Evolutionary conservation across 495 filamentous ascomycete species (phyloP).

Genomic region (Hypoxylon crocopeplum): DNA sequence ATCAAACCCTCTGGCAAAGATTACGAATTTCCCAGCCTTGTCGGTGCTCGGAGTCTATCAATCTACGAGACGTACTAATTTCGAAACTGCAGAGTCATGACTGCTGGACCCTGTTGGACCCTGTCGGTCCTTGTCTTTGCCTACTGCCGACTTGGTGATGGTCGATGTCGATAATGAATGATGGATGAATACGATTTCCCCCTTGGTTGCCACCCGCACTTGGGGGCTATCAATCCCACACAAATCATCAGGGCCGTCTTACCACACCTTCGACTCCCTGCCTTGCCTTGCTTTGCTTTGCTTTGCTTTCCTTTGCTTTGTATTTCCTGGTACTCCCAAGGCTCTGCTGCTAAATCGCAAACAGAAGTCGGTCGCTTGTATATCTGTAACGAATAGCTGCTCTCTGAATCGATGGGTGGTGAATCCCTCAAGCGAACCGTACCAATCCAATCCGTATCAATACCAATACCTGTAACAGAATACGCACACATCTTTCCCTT

Average conservation of each 20-base stretch:
- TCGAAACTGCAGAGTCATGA: neutral
- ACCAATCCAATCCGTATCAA: neutral
- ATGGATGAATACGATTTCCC: neutral
- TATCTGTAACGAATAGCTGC: slow-evolving; percentile 3
- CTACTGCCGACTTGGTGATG: slow-evolving; percentile 6
- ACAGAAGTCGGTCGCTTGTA: neutral
- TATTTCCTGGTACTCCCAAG: too few relatives aligned
- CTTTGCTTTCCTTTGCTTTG: too few relatives aligned
- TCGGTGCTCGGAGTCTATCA: slow-evolving; percentile 20
- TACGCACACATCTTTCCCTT: slow-evolving; percentile 25
- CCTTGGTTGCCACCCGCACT: too few relatives aligned
- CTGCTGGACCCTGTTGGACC: slow-evolving; percentile 1
- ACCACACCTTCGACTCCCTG: too few relatives aligned
- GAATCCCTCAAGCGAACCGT: slow-evolving; percentile 2
- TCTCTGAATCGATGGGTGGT: neutral
- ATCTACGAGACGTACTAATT: neutral
- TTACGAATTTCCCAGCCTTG: slow-evolving; percentile 4
- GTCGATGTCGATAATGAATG: slow-evolving; percentile 3
- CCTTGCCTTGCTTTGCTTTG: too few relatives aligned
- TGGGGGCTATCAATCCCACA: neutral
- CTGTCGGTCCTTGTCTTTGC: slow-evolving; percentile 15
- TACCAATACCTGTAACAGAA: slow-evolving; percentile 14
- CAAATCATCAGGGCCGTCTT: neutral
- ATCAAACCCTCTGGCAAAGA: neutral
- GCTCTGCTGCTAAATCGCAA: neutral